Base-by-base conservation (phyloP, 2,329 filamentous ascomycete genomes). In the Pestalotiopsis fici region DNA sequence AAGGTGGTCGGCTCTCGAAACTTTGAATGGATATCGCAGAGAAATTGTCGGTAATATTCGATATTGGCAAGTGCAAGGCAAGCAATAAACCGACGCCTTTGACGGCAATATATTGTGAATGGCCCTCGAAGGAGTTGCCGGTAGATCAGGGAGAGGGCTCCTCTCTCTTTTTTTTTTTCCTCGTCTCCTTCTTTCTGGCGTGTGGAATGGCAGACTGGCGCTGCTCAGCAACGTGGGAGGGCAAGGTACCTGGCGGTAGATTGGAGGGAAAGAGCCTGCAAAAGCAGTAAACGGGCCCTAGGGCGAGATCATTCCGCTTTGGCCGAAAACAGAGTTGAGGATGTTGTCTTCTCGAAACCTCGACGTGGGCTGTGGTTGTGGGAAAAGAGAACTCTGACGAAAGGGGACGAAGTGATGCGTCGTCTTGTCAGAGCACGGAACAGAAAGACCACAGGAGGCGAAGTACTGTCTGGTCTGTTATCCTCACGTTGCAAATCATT, bases 271-370 rank as follows among this genome's bases (percentile, higher is more conserved):
- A 35, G 61, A 28, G 37, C 43, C 61, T 56, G 39, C 43, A 21
- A 47, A 61, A 61, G 43, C 43, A 28, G 61, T 43, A 35, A 35
- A 25, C 43, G 28, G 60, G 25, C 35, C 27, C 37, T 55, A 64
- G 31, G 61, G 61, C 43, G 25, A 54, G 61, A 18, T 25, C 61
- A 64, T 64, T 64, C 61, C 61, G 61, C 47, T 54, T 54, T 31
- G 47, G 47, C 43, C 15, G 21, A 50, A 63, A 21, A 27, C 39
- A 50, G 27, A 63, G 59, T 39, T 13, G 59, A 21, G 27, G 9
- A 61, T 11, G 59, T 35, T 37, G 59, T 35, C 23, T 61, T 28
- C 31, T 39, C 23, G 28, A 18, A 13, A 61, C 28, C 59, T 27
- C n/a, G 31, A 21, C 28, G 55, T 11, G 15, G 23, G 55, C 23